Percentiles rank a stretch among this genome's conserved stretches.
Evolutionary conservation across 768 basidiomycete species (phyloP).

Genomic region (Calocera viscosa): DNA sequence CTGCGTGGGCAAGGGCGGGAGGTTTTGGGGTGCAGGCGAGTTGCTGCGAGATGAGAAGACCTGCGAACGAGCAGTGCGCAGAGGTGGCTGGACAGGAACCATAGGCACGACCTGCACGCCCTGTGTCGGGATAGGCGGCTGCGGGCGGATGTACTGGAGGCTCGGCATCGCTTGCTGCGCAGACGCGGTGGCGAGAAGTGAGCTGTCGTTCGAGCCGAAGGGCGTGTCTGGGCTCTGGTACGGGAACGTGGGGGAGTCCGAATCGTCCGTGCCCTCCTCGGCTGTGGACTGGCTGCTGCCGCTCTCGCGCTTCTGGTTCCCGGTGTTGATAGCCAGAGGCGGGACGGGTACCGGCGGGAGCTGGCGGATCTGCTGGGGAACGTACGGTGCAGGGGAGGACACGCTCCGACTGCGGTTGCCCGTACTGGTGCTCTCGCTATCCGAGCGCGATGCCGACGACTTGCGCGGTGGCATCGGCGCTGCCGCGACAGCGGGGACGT

Average conservation of each 20-base stretch:
- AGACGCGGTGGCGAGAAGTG: slow-evolving; percentile 41
- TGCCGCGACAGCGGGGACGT: background rate
- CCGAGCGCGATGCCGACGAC: background rate
- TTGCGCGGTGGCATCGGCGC: background rate
- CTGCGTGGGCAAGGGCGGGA: slow-evolving; percentile 3
- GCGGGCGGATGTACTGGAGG: slow-evolving; percentile 44
- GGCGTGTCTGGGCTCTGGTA: slow-evolving; percentile 53
- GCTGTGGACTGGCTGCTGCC: slow-evolving; percentile 72
- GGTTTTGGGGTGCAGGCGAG: background rate
- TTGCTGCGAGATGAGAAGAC: slow-evolving; percentile 30
- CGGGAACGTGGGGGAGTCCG: slow-evolving; percentile 66
- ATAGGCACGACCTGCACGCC: slow-evolving; percentile 56
- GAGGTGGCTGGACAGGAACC: slow-evolving; percentile 29
- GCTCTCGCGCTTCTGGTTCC: slow-evolving; percentile 54
- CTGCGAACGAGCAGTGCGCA: slow-evolving; percentile 45
- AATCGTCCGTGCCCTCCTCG: slow-evolving; percentile 65
- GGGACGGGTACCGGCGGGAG: background rate
- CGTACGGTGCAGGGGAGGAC: slow-evolving; percentile 20
- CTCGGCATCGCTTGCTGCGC: slow-evolving; percentile 31
- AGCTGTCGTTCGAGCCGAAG: slow-evolving; percentile 80
- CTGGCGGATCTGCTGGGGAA: background rate
- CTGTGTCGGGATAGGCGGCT: slow-evolving; percentile 82
- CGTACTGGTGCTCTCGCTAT: slow-evolving; percentile 18
- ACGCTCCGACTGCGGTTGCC: slow-evolving; percentile 23
- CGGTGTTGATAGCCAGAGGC: background rate